Percentiles rank a stretch among this genome's conserved stretches.
Conservation (phyloP, 2,329 filamentous ascomycete species). For the Cladosporium colombiae region DNA sequence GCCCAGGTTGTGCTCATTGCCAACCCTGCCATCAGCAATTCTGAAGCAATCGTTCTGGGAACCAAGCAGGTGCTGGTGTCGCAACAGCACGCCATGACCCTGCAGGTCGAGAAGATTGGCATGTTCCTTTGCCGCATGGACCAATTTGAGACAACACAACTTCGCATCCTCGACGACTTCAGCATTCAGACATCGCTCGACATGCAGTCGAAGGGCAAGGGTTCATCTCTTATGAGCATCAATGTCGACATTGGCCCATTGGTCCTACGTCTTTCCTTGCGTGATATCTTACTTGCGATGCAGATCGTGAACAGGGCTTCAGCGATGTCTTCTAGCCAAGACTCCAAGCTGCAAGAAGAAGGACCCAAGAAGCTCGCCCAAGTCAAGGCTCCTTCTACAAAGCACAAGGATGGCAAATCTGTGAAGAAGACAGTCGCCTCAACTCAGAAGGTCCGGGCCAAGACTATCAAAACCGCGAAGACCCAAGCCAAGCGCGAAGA, state of each 20-base stretch:
- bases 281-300: slow-evolving; percentile 90
- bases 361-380: slow-evolving; percentile 58
- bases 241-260: slow-evolving; percentile 87
- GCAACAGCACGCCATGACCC: slow-evolving; percentile 87
- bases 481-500: slow-evolving; percentile 53
- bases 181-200: slow-evolving; percentile 89
- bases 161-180: slow-evolving; percentile 96
- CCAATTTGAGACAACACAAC: slow-evolving; percentile 83
- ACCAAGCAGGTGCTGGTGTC: slow-evolving; percentile 92
- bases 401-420: slow-evolving; percentile 40
- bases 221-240: slow-evolving; percentile 70
- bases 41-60: slow-evolving; percentile 91
- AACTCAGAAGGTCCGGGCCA: slow-evolving; percentile 47
- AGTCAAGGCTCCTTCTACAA: slow-evolving; percentile 47
- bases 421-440: slow-evolving; percentile 52
- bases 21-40: slow-evolving; percentile 84
- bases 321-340: slow-evolving; percentile 67
- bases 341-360: slow-evolving; percentile 51
- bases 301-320: slow-evolving; percentile 91
- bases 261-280: slow-evolving; percentile 83
- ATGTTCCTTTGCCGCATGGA: slow-evolving; percentile 99
- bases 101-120: slow-evolving; percentile 90
- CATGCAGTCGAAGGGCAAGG: slow-evolving; percentile 60
- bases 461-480: slow-evolving; percentile 49
- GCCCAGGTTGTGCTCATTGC: slow-evolving; percentile 96